Evolutionary conservation across 352 stramenopile species (phyloP).

Genomic region (Phytophthora rubi): DNA sequence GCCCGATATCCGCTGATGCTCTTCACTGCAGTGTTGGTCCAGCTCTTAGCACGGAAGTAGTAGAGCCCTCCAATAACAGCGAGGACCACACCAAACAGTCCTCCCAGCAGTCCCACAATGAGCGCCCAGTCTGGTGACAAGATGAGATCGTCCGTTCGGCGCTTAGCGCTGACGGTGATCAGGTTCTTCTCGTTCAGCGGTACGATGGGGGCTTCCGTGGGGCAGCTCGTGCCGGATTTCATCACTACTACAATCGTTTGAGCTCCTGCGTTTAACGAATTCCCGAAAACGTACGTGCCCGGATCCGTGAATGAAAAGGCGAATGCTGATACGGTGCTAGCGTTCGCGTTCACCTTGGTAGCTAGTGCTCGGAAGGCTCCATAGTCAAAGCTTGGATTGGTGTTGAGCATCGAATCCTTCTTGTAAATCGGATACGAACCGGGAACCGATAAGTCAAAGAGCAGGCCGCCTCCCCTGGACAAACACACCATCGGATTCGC

Average conservation of each 20-base stretch:
- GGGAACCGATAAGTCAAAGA: slow-evolving; percentile 88
- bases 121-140: slow-evolving; percentile 90
- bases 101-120: slow-evolving; percentile 77
- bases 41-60: slow-evolving; percentile 87
- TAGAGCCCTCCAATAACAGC: slow-evolving; percentile 81
- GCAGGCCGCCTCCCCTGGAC: slow-evolving; percentile 71
- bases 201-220: slow-evolving; percentile 84
- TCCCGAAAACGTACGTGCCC: slow-evolving; percentile 91
- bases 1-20: slow-evolving; percentile 51
- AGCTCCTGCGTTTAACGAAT: slow-evolving; percentile 68
- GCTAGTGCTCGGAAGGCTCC: slow-evolving; percentile 82
- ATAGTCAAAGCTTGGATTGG: slow-evolving; percentile 93
- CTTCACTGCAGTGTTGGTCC: slow-evolving; percentile 53
- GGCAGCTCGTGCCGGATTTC: slow-evolving; percentile 68
- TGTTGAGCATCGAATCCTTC: slow-evolving; percentile 96
- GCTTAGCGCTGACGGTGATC: slow-evolving; percentile 83
- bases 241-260: slow-evolving; percentile 90
- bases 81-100: slow-evolving; percentile 76
- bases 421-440: slow-evolving; percentile 92
- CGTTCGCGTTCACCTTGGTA: slow-evolving; percentile 65
- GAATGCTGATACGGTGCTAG: slow-evolving; percentile 73
- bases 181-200: slow-evolving; percentile 88
- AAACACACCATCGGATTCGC: slow-evolving; percentile 91
- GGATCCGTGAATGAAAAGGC: slow-evolving; percentile 87
- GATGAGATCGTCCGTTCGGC: slow-evolving; percentile 80